Evolutionary conservation across 2,329 filamentous ascomycete species (phyloP).

Genomic region (Periconia macrospinosa): DNA sequence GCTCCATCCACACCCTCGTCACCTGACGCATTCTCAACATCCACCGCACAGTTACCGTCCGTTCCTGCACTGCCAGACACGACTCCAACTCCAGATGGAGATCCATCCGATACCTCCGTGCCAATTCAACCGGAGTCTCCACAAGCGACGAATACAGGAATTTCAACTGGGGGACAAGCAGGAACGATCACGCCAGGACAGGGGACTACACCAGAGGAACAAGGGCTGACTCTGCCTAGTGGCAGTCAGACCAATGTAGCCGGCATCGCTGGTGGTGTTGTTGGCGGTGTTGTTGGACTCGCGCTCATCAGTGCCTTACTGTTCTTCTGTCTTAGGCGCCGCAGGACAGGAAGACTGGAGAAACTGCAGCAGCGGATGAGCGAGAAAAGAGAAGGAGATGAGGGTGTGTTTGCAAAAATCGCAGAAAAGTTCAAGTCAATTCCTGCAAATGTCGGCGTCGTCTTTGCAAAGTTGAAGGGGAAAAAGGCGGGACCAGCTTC

Average conservation of each 20-base stretch:
- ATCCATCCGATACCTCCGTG: slow-evolving; percentile 12
- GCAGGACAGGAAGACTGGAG: slow-evolving; percentile 24
- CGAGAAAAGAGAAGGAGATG: slow-evolving; percentile 19
- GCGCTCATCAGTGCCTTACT: slow-evolving; percentile 33
- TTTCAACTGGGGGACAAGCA: slow-evolving; percentile 26
- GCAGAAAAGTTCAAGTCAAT: slow-evolving; percentile 22
- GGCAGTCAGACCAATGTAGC: slow-evolving; percentile 26
- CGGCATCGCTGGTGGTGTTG: slow-evolving; percentile 38
- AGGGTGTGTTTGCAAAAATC: slow-evolving; percentile 8
- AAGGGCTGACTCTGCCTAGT: slow-evolving; percentile 21
- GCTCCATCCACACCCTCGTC: slow-evolving; percentile 14
- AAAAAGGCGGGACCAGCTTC: slow-evolving; percentile 27
- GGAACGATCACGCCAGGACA: slow-evolving; percentile 27
- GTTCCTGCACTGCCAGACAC: slow-evolving; percentile 14
- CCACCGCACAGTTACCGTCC: slow-evolving; percentile 15
- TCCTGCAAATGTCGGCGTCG: slow-evolving; percentile 20
- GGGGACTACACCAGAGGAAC: slow-evolving; percentile 14
- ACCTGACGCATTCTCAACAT: slow-evolving; percentile 10
- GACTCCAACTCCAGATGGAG: slow-evolving; percentile 8
- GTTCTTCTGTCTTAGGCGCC: slow-evolving; percentile 37
- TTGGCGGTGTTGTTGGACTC: slow-evolving; percentile 37
- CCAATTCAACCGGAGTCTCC: slow-evolving; percentile 17
- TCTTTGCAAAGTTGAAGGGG: slow-evolving; percentile 32
- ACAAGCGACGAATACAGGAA: slow-evolving; percentile 14
- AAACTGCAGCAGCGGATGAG: slow-evolving; percentile 17